phyloP scores from a whole-genome alignment of 2,329 filamentous ascomycete species.

The Talaromyces sp. region DNA sequence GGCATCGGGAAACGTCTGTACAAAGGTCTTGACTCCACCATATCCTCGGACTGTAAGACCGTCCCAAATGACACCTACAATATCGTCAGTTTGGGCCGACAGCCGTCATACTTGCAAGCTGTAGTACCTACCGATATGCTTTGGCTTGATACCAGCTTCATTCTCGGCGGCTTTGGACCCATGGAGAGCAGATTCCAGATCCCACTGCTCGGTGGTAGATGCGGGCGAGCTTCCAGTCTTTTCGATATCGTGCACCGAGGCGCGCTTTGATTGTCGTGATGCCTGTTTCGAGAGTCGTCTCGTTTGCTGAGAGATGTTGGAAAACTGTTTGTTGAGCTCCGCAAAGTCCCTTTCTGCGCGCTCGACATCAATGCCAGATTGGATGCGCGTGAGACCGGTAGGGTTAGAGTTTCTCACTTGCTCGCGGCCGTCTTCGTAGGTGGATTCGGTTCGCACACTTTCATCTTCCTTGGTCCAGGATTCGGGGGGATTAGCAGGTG shows the following conservation, averaged over 20 bases:
- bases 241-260: constrained; percentile 54
- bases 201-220: constrained; percentile 61
- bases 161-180: constrained; percentile 69
- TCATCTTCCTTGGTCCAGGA: constrained; percentile 15
- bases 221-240: constrained; percentile 50
- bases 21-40: constrained; percentile 70
- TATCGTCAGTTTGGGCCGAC: not conserved
- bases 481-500: not conserved
- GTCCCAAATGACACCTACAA: constrained; percentile 69
- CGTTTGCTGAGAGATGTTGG: constrained; percentile 38
- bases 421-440: constrained; percentile 18
- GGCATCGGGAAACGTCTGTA: constrained; percentile 74
- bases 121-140: constrained; percentile 60
- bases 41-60: constrained; percentile 72
- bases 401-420: constrained; percentile 18
- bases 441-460: not conserved
- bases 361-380: constrained; percentile 48
- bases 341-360: constrained; percentile 46
- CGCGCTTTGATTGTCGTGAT: constrained; percentile 30
- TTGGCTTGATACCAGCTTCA: constrained; percentile 75
- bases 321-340: constrained; percentile 42
- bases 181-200: constrained; percentile 71
- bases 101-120: not conserved
- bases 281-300: constrained; percentile 37
- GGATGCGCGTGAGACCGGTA: constrained; percentile 29